Evolutionary conservation across 129 eudicot species (phyloP).

Genomic region (Oenanthe sinensis): DNA sequence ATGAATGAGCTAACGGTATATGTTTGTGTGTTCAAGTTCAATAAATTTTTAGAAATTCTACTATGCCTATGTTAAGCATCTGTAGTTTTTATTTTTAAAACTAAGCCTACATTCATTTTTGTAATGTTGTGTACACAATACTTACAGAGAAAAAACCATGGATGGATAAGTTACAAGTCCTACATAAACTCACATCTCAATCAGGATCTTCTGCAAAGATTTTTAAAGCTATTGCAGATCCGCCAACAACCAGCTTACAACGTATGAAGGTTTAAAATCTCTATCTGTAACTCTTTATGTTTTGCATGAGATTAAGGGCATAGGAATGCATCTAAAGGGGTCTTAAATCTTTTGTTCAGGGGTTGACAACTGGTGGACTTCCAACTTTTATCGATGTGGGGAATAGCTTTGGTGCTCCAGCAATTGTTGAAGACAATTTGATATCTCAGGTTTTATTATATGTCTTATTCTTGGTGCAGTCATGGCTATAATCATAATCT

Average conservation of each 20-base stretch:
- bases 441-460: slow-evolving; percentile 55
- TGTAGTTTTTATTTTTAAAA: neutral
- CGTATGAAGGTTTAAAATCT: slow-evolving; percentile 60
- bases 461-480: neutral
- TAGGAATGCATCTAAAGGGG: neutral
- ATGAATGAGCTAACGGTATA: too few species aligned
- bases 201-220: slow-evolving; percentile 59
- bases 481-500: slow-evolving; percentile 1
- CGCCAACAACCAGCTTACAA: slow-evolving; percentile 97
- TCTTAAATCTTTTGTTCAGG: slow-evolving; percentile 32
- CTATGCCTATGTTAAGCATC: neutral
- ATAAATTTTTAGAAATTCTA: neutral
- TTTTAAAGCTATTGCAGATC: slow-evolving; percentile 98
- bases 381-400: slow-evolving; percentile 97
- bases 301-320: neutral
- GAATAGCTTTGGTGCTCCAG: slow-evolving; percentile 98
- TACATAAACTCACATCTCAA: slow-evolving; percentile 69
- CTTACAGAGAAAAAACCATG: slow-evolving; percentile 81
- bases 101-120: neutral
- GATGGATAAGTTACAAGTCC: slow-evolving; percentile 81
- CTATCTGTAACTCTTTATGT: neutral
- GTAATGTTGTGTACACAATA: neutral
- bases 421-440: slow-evolving; percentile 87
- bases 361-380: slow-evolving; percentile 98
- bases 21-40: neutral